phyloP scores from a whole-genome alignment of 2,329 filamentous ascomycete genomes.

The Penicillium sp. region DNA sequence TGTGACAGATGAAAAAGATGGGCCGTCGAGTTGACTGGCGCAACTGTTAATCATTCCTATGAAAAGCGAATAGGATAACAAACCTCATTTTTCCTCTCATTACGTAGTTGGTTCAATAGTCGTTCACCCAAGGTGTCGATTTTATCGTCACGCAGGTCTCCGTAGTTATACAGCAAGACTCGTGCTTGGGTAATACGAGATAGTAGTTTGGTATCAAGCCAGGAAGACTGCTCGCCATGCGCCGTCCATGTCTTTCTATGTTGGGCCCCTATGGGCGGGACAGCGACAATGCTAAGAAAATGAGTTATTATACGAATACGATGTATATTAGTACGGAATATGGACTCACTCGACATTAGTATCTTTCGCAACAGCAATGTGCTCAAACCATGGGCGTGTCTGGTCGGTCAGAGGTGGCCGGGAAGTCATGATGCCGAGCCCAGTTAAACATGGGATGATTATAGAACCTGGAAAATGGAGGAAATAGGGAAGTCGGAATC shows the following conservation, averaged over 20 bases:
- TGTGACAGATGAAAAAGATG: constrained; percentile 60
- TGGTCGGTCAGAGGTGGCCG: neutral
- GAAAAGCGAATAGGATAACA: neutral
- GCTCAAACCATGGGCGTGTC: constrained; percentile 17
- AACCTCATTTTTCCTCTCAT: constrained; percentile 23
- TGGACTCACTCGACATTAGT: constrained; percentile 29
- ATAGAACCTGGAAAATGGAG: neutral
- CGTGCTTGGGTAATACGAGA: constrained; percentile 24
- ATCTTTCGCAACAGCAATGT: constrained; percentile 8
- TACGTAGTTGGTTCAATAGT: constrained; percentile 24
- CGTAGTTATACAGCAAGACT: constrained; percentile 31
- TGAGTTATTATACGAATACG: neutral
- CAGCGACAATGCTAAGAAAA: constrained; percentile 30
- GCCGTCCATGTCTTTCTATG: constrained; percentile 28
- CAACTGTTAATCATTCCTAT: neutral
- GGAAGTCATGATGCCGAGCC: constrained; percentile 10
- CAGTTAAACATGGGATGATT: neutral
- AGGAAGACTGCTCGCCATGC: constrained; percentile 20
- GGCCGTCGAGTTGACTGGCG: constrained; percentile 42
- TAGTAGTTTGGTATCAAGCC: constrained; percentile 26
- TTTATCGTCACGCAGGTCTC: constrained; percentile 25
- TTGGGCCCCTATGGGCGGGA: constrained; percentile 38
- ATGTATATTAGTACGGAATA: neutral
- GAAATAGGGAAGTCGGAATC: neutral
- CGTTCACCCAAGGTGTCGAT: constrained; percentile 26